A percentile compares a stretch with the other conserved stretches of the same genome.
Conservation (phyloP, 768 basidiomycete genomes). For the Lactifluus echinatus region DNA sequence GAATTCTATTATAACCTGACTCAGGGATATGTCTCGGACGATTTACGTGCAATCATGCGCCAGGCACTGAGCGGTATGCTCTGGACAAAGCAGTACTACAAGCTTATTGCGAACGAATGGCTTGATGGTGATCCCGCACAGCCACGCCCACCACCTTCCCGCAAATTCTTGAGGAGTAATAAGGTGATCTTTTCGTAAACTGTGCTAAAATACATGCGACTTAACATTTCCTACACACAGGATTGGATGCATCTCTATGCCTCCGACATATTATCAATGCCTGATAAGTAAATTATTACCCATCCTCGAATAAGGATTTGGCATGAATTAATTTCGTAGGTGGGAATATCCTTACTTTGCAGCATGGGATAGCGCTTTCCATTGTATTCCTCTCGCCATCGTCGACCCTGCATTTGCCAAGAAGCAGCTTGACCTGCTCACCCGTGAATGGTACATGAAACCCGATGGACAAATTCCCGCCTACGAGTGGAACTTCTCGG, state of each 20-base stretch:
- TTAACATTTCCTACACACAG: slow-evolving; percentile 30
- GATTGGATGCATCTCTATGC: slow-evolving; percentile 96
- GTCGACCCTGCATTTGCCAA: slow-evolving; percentile 95
- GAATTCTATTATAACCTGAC: slow-evolving; percentile 86
- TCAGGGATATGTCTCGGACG: slow-evolving; percentile 80
- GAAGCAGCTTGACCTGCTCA: slow-evolving; percentile 92
- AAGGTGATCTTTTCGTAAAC: slow-evolving; percentile 35
- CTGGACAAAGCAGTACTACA: slow-evolving; percentile 97
- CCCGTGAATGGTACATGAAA: slow-evolving; percentile 99
- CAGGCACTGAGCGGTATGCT: slow-evolving; percentile 96
- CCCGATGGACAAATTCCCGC: slow-evolving; percentile 98
- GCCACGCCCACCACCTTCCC: slow-evolving; percentile 84
- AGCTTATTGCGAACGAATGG: slow-evolving; percentile 96
- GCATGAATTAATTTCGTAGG: slow-evolving; percentile 30
- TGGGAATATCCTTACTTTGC: slow-evolving; percentile 99
- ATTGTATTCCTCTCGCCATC: slow-evolving; percentile 94
- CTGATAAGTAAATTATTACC: slow-evolving; percentile 68
- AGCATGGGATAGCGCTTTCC: slow-evolving; percentile 98
- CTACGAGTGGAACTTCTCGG: slow-evolving; percentile 98
- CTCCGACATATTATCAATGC: slow-evolving; percentile 96
- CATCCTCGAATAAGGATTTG: neutral
- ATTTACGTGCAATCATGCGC: slow-evolving; percentile 91
- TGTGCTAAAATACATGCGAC: neutral
- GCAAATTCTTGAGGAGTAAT: slow-evolving; percentile 72
- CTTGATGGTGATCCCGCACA: slow-evolving; percentile 92